Percentiles rank a stretch among this genome's conserved stretches.
Evolutionary conservation across 78 protist species (phyloP).

Genomic region (Protostelium mycophagum): DNA sequence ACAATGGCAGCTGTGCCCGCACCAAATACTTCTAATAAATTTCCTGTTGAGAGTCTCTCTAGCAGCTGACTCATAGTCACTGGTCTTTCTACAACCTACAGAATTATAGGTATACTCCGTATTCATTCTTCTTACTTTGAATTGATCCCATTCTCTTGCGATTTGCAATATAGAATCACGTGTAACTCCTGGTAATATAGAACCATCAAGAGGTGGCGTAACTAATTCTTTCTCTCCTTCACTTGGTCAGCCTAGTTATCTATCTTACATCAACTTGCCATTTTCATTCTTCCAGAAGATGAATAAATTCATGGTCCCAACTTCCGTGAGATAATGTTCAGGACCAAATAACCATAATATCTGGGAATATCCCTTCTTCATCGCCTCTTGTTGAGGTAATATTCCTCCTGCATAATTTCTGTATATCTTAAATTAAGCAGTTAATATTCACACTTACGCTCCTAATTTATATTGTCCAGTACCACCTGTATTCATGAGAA

Average conservation of each 20-base stretch:
- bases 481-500: conserved; percentile 83
- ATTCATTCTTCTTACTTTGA: conserved; percentile 54
- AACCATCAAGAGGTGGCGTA: conserved; percentile 89
- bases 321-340: conserved; percentile 88
- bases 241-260: background rate
- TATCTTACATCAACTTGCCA: conserved; percentile 25
- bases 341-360: conserved; percentile 93
- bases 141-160: conserved; percentile 67
- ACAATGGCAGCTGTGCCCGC: conserved; percentile 98
- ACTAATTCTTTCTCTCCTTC: conserved; percentile 60
- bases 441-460: conserved; percentile 19
- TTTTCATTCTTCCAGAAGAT: conserved; percentile 76
- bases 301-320: conserved; percentile 98
- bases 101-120: conserved; percentile 3
- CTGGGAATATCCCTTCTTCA: conserved; percentile 87
- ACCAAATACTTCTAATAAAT: conserved; percentile 93
- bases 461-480: conserved; percentile 83
- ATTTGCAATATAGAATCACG: conserved; percentile 89
- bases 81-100: conserved; percentile 50
- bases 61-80: conserved; percentile 83
- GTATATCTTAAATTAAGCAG: background rate
- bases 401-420: conserved; percentile 95
- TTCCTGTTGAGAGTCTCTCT: conserved; percentile 64
- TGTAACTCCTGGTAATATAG: conserved; percentile 97
- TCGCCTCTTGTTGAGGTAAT: conserved; percentile 83